A percentile compares a stretch with the other conserved stretches of the same genome.
These are phyloP conservation scores for Dactylonectria macrodidyma DNA, from an alignment of 2,329 filamentous ascomycete species.

Conservation along the genomic window DNA sequence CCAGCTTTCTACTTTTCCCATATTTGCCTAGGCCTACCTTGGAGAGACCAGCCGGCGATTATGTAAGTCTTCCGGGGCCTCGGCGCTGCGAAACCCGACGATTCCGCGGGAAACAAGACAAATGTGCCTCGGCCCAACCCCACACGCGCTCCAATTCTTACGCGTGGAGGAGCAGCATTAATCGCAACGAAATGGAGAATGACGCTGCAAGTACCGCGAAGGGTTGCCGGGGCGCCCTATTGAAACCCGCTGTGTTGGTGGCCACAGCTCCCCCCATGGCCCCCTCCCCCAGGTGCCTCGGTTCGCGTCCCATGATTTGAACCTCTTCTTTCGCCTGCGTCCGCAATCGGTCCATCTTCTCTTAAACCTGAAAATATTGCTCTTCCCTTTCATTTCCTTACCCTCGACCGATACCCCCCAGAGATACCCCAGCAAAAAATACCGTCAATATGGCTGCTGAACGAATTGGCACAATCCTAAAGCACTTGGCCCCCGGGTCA, in stretches of 20 bases:
- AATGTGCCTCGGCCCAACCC: slow-evolving; percentile 51
- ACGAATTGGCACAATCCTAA: slow-evolving; percentile 88
- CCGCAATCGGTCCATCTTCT: slow-evolving; percentile 17
- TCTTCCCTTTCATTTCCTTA: neutral
- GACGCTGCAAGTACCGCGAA: slow-evolving; percentile 38
- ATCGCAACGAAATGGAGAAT: slow-evolving; percentile 10
- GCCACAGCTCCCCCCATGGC: slow-evolving; percentile 15
- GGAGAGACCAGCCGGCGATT: neutral
- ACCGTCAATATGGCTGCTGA: slow-evolving; percentile 80
- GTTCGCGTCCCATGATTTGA: slow-evolving; percentile 40
- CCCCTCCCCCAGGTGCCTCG: slow-evolving; percentile 42
- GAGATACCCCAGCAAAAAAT: neutral
- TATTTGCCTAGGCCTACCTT: no score
- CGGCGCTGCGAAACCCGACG: slow-evolving; percentile 31
- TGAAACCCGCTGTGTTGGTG: slow-evolving; percentile 19
- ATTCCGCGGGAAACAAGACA: slow-evolving; percentile 31
- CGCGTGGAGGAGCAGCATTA: neutral
- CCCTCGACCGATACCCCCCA: slow-evolving; percentile 10
- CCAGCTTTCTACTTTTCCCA: no score
- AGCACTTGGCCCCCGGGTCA: slow-evolving; percentile 84
- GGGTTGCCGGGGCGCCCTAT: slow-evolving; percentile 36
- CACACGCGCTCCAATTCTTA: slow-evolving; percentile 34
- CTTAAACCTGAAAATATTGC: neutral
- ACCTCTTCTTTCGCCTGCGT: slow-evolving; percentile 6
- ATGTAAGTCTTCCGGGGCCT: slow-evolving; percentile 26